phyloP scores from a whole-genome alignment of 495 filamentous ascomycete genomes.

The Cercophora samala region DNA sequence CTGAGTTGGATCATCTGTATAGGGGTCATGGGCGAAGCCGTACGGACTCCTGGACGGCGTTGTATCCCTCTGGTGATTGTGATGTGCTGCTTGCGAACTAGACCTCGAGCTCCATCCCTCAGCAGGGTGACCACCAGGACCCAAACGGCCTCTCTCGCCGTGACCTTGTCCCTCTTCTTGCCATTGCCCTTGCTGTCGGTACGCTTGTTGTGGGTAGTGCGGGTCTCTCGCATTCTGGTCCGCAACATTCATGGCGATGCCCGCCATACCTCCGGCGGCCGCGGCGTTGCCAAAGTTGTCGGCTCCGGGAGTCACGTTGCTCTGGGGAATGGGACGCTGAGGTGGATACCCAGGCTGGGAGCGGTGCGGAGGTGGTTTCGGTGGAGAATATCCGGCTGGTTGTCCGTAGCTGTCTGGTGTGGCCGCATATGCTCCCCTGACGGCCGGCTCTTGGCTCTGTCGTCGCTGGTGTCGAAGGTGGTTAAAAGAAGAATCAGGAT shows the following conservation, averaged over 20 bases:
- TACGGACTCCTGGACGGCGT: slow-evolving; percentile 32
- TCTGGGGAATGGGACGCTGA: slow-evolving; percentile 35
- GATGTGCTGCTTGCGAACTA: slow-evolving; percentile 19
- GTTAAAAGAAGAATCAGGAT: slow-evolving; percentile 45
- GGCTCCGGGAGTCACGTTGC: slow-evolving; percentile 64
- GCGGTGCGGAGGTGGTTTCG: slow-evolving; percentile 12
- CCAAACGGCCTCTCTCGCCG: slow-evolving; percentile 13
- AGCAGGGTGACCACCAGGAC: slow-evolving; percentile 21
- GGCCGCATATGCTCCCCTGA: slow-evolving; percentile 20
- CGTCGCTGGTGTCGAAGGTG: slow-evolving; percentile 39
- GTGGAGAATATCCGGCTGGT: slow-evolving; percentile 26
- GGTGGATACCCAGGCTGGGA: slow-evolving; percentile 20
- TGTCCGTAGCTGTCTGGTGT: slow-evolving; percentile 14
- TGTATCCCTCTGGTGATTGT: slow-evolving; percentile 22
- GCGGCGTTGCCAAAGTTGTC: slow-evolving; percentile 66
- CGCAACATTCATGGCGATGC: slow-evolving; percentile 70
- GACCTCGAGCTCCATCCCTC: slow-evolving; percentile 11
- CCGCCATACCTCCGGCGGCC: slow-evolving; percentile 71
- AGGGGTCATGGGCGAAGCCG: slow-evolving; percentile 29
- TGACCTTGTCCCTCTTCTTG: slow-evolving; percentile 35
- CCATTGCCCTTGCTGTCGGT: slow-evolving; percentile 33
- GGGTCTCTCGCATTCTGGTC: slow-evolving; percentile 67
- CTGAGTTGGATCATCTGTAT: slow-evolving; percentile 48
- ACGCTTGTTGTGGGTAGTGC: slow-evolving; percentile 41
- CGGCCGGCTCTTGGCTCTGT: slow-evolving; percentile 32